phyloP scores from a whole-genome alignment of 2,329 filamentous ascomycete species.

The Epichloe elymi region DNA sequence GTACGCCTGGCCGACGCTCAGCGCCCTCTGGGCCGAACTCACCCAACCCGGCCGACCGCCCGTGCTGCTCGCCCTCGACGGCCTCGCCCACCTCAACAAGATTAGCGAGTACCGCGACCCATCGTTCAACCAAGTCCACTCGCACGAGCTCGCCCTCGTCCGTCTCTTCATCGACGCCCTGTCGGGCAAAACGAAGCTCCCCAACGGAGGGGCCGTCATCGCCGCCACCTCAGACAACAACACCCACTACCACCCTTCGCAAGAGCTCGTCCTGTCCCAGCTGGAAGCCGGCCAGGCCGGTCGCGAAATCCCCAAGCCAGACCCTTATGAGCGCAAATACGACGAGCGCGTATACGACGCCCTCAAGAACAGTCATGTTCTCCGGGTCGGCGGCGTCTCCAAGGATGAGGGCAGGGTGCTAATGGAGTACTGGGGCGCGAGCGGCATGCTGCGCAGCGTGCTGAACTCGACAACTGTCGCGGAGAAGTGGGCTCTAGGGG shows the following conservation, averaged over 20 bases:
- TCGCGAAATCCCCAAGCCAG: slow-evolving; percentile 25
- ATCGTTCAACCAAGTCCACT: slow-evolving; percentile 62
- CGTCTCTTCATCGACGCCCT: slow-evolving; percentile 64
- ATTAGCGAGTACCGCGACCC: slow-evolving; percentile 61
- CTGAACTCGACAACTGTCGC: slow-evolving; percentile 59
- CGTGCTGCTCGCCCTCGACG: slow-evolving; percentile 67
- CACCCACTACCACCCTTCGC: slow-evolving; percentile 45
- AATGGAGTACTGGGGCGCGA: slow-evolving; percentile 89
- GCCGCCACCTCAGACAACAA: slow-evolving; percentile 65
- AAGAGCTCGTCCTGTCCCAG: slow-evolving; percentile 55
- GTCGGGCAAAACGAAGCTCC: slow-evolving; percentile 39
- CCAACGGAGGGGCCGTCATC: slow-evolving; percentile 68
- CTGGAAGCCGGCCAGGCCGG: slow-evolving; percentile 31
- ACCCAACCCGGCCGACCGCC: slow-evolving; percentile 35
- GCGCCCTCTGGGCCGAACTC: slow-evolving; percentile 72
- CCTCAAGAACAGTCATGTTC: slow-evolving; percentile 35
- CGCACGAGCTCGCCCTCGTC: slow-evolving; percentile 70
- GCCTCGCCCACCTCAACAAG: slow-evolving; percentile 69
- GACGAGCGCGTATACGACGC: slow-evolving; percentile 42
- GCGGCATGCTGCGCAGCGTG: slow-evolving; percentile 59
- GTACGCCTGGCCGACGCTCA: slow-evolving; percentile 66
- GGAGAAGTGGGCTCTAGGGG: slow-evolving; percentile 78
- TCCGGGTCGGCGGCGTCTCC: slow-evolving; percentile 53
- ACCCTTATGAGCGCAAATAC: slow-evolving; percentile 44
- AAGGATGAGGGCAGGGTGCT: slow-evolving; percentile 63